A percentile compares a stretch with the other conserved stretches of the same genome.
These are phyloP conservation scores for Wickerhamiella azyma DNA, from an alignment of 805 yeast species.

Conservation along the genomic window DNA sequence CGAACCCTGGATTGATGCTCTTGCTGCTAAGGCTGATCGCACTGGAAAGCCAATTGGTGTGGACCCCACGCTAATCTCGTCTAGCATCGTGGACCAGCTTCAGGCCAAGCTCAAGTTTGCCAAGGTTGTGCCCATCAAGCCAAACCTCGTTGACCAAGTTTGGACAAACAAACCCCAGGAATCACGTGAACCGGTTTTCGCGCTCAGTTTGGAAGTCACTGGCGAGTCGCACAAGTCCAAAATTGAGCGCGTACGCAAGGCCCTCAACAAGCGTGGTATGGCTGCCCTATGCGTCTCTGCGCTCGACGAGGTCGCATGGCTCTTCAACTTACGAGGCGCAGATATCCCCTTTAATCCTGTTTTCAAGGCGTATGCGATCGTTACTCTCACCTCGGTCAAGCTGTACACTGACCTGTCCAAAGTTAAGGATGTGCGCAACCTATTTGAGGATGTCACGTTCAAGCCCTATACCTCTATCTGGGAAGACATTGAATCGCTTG, in stretches of 20 bases:
- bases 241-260: slow-evolving; percentile 30
- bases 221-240: slow-evolving; percentile 57
- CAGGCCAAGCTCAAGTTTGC: slow-evolving; percentile 23
- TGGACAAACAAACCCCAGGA: slow-evolving; percentile 67
- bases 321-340: slow-evolving; percentile 67
- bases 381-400: slow-evolving; percentile 29
- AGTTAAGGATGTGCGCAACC: slow-evolving; percentile 28
- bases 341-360: slow-evolving; percentile 83
- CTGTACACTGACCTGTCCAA: slow-evolving; percentile 43
- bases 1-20: slow-evolving; percentile 73
- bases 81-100: slow-evolving; percentile 26
- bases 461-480: slow-evolving; percentile 47
- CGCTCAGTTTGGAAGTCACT: slow-evolving; percentile 39
- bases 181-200: slow-evolving; percentile 35
- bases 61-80: slow-evolving; percentile 63
- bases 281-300: slow-evolving; percentile 49
- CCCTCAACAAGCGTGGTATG: slow-evolving; percentile 20
- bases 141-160: slow-evolving; percentile 59
- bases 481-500: slow-evolving; percentile 30
- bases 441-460: slow-evolving; percentile 36
- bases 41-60: slow-evolving; percentile 49
- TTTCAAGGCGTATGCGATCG: slow-evolving; percentile 55
- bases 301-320: slow-evolving; percentile 84
- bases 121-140: slow-evolving; percentile 37
- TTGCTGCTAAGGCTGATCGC: slow-evolving; percentile 39